Evolutionary conservation across 768 basidiomycete species (phyloP).

Genomic region (Kwoniella sp.): DNA sequence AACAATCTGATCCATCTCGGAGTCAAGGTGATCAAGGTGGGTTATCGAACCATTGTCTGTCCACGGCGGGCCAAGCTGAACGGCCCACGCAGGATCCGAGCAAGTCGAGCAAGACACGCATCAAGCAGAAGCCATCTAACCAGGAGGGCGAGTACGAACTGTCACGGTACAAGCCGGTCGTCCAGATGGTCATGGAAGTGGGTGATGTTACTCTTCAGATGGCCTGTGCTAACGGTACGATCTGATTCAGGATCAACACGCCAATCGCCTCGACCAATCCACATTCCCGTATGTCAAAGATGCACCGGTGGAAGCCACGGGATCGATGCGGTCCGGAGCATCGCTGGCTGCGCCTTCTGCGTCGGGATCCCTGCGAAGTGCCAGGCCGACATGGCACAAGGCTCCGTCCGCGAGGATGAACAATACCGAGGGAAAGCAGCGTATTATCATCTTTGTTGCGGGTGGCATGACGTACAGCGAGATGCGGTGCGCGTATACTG

Average conservation of each 20-base stretch:
- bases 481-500: conserved; percentile 77
- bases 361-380: conserved; percentile 75
- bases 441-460: conserved; percentile 82
- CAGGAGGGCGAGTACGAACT: conserved; percentile 95
- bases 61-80: neutral
- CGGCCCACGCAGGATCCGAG: conserved; percentile 6
- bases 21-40: conserved; percentile 73
- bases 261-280: conserved; percentile 66
- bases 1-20: conserved; percentile 81
- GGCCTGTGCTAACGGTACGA: neutral
- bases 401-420: conserved; percentile 54
- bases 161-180: conserved; percentile 81
- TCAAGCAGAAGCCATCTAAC: conserved; percentile 64
- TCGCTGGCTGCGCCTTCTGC: conserved; percentile 52
- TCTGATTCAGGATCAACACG: conserved; percentile 68
- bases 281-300: conserved; percentile 90
- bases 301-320: conserved; percentile 52
- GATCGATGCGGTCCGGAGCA: conserved; percentile 49
- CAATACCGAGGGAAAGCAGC: conserved; percentile 58
- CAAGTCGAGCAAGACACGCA: conserved; percentile 67
- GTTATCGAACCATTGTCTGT: conserved; percentile 52
- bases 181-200: conserved; percentile 81
- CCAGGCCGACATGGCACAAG: conserved; percentile 84
- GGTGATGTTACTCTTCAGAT: neutral
- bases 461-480: conserved; percentile 97